Conservation (phyloP, 495 filamentous ascomycete species). For the Rusavskia elegans region DNA sequence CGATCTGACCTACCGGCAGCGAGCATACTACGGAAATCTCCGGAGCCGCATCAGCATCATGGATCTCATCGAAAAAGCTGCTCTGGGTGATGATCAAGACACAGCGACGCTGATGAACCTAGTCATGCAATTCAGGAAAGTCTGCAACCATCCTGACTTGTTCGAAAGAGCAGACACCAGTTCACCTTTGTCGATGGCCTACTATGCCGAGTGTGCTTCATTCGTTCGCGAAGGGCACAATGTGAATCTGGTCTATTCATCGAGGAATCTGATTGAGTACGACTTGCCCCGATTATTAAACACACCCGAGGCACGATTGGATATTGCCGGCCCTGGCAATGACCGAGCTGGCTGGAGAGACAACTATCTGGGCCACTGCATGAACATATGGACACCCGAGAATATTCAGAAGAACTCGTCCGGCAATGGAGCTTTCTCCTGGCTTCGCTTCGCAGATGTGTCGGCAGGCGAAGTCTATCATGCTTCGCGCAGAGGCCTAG, state of each 20-base stretch:
- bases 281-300: conserved; percentile 64
- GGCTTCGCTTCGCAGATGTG: conserved; percentile 71
- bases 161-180: conserved; percentile 88
- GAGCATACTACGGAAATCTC: conserved; percentile 80
- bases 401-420: conserved; percentile 47
- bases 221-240: conserved; percentile 78
- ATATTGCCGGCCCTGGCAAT: conserved; percentile 64
- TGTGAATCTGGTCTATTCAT: conserved; percentile 73
- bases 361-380: conserved; percentile 56
- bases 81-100: conserved; percentile 84
- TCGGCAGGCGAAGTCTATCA: conserved; percentile 56
- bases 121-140: conserved; percentile 99
- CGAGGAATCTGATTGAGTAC: conserved; percentile 73
- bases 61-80: conserved; percentile 95
- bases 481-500: conserved; percentile 42
- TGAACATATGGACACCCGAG: conserved; percentile 81
- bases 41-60: conserved; percentile 96
- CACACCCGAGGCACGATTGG: conserved; percentile 55
- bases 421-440: conserved; percentile 60
- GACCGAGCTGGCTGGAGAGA: conserved; percentile 54
- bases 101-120: conserved; percentile 96
- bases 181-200: conserved; percentile 65
- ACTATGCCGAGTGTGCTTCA: conserved; percentile 86
- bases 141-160: conserved; percentile 95
- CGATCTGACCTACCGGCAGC: conserved; percentile 90